phyloP scores from a whole-genome alignment of 176 grass and related monocot species.

The Ensete glaucum region DNA sequence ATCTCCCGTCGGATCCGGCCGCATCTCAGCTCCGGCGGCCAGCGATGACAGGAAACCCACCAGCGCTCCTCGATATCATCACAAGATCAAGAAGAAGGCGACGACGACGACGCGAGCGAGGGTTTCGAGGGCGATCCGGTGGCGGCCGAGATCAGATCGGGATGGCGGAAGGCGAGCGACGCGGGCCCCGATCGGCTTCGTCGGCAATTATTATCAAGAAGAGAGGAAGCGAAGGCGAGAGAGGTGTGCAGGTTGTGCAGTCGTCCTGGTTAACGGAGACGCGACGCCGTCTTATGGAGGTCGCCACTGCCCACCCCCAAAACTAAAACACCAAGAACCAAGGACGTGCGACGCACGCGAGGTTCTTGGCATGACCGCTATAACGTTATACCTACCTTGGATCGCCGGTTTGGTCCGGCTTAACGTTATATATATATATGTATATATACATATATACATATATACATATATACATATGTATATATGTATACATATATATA shows the following conservation, averaged over 20 bases:
- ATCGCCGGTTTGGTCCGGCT: no score
- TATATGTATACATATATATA: no score
- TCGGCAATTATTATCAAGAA: not conserved
- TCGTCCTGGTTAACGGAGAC: not conserved
- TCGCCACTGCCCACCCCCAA: not conserved
- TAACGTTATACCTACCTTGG: no score
- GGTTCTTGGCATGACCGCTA: not conserved
- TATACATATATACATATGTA: no score
- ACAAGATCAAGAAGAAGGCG: not conserved
- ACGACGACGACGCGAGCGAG: not conserved
- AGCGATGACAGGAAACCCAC: not conserved
- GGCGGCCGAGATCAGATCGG: not conserved
- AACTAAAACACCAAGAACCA: not conserved
- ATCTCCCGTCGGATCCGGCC: not conserved
- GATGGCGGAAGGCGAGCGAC: no score
- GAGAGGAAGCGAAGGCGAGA: not conserved
- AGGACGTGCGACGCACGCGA: not conserved
- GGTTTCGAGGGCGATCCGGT: not conserved
- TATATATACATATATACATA: no score
- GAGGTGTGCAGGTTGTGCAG: not conserved
- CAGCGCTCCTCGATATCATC: not conserved
- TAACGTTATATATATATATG: no score
- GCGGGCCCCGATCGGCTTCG: not conserved
- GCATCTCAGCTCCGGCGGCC: constrained; percentile 13
- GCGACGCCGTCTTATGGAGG: not conserved